Base-by-base conservation (phyloP, 1,284 basidiomycete species). In the Tetrapyrgos nigripes region DNA sequence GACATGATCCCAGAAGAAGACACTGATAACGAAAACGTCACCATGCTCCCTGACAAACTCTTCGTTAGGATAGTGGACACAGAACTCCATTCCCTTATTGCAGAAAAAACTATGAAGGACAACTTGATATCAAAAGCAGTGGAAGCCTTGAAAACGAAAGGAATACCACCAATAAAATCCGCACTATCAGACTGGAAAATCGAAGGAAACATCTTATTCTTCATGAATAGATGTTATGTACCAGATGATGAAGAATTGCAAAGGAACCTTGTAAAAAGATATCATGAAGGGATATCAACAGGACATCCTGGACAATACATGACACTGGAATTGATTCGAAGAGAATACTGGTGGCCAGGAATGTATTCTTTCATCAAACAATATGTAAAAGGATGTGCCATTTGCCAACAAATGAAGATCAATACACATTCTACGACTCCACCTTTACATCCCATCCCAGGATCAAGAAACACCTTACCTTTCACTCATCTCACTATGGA, bases 1-100 rank as follows among this genome's bases (percentile, higher is more conserved):
- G 60, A 70, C 55, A 58, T 55, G 23, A 49, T 33, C 14, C 59
- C 58, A 17, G 57, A 68, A n/a, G n/a, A n/a, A n/a, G n/a, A n/a
- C n/a, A n/a, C n/a, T n/a, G n/a, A n/a, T 21, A 62, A 66, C 40
- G 53, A 68, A 47, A 26, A 66, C 13, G 33, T 55, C 21, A 66
- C 51, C 1, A 24, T 64, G 13, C 50, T 66, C 0, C 66, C 66
- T 2, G 57, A 62, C 27, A 54, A 29, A 13, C 28, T 66, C 31
- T 64, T 65, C 31, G 43, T 64, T 17, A 53, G 58, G 3, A 4
- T 61, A 0, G 51, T 66, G 17, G 55, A 66, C 28, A 28, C 29
- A 0, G 50, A 58, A 10, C 55, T 67, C 0, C 43, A 60, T 13
- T 26, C n/a, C 13, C 8, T 13, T 2, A n/a, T 50, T n/a, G 48